These are phyloP conservation scores for Sporobolomyces roseus DNA, from an alignment of 768 basidiomycete genomes.

Conservation along the genomic window DNA sequence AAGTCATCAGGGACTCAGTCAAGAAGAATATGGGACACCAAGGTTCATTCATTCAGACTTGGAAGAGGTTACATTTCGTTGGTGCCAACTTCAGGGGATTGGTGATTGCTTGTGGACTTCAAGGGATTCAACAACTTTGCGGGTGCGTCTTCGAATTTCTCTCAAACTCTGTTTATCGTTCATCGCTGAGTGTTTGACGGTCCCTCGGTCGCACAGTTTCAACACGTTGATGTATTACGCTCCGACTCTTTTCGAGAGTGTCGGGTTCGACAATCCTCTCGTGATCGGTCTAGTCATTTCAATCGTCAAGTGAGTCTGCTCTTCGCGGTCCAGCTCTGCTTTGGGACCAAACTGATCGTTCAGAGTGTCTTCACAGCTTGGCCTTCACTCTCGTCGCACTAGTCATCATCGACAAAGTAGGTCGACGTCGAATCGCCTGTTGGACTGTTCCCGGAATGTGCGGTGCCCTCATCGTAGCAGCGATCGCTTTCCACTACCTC, in stretches of 20 bases:
- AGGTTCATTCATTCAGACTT: constrained; percentile 53
- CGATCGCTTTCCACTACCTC: constrained; percentile 50
- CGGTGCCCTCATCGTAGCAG: constrained; percentile 58
- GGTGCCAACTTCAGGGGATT: constrained; percentile 42
- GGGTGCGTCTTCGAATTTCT: constrained; percentile 50
- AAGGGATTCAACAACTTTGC: constrained; percentile 76
- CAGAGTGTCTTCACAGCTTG: constrained; percentile 55
- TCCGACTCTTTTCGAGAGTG: constrained; percentile 71
- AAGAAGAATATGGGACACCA: constrained; percentile 62
- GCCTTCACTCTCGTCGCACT: constrained; percentile 71
- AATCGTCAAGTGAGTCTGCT: constrained; percentile 28
- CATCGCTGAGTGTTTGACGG: neutral
- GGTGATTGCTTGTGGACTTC: constrained; percentile 72
- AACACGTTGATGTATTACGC: constrained; percentile 68
- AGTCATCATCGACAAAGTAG: constrained; percentile 63
- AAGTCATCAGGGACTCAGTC: constrained; percentile 55
- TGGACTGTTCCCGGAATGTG: constrained; percentile 71
- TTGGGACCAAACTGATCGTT: neutral
- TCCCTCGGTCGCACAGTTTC: constrained; percentile 50
- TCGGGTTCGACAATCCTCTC: constrained; percentile 77
- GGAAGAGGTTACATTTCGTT: constrained; percentile 37
- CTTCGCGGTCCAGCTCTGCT: neutral
- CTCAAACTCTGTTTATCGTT: neutral
- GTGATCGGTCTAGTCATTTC: constrained; percentile 61
- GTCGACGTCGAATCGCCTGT: constrained; percentile 67